phyloP scores from a whole-genome alignment of 768 basidiomycete genomes.

The Suillus brevipes region DNA sequence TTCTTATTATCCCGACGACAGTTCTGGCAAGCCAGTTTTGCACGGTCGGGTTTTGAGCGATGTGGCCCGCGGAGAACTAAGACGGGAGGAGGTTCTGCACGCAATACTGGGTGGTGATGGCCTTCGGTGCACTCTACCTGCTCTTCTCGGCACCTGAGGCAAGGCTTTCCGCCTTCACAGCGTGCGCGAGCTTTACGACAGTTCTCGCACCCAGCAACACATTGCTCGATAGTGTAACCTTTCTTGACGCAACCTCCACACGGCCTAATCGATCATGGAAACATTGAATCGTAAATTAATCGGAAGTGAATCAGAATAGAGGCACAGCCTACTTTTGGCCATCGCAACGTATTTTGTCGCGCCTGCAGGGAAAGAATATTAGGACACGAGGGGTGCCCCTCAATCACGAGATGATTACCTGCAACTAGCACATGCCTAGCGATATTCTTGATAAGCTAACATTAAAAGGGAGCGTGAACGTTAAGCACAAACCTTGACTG shows the following conservation, averaged over 20 bases:
- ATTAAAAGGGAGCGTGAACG: constrained; percentile 10
- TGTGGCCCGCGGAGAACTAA: constrained; percentile 22
- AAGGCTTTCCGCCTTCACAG: constrained; percentile 40
- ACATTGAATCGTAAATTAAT: constrained; percentile 5
- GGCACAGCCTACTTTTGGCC: constrained; percentile 42
- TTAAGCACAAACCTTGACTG: constrained; percentile 45
- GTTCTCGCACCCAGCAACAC: constrained; percentile 60
- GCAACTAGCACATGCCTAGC: constrained; percentile 60
- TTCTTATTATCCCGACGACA: constrained; percentile 70
- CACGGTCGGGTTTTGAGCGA: constrained; percentile 46
- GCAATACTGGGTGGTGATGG: constrained; percentile 21
- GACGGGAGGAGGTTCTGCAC: constrained; percentile 28
- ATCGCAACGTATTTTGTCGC: constrained; percentile 64
- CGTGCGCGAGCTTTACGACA: constrained; percentile 54
- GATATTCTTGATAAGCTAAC: constrained; percentile 15
- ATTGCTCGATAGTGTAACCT: constrained; percentile 50
- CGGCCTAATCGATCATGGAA: constrained; percentile 39
- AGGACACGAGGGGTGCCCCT: not conserved
- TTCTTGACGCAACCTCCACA: constrained; percentile 59
- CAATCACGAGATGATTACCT: constrained; percentile 34
- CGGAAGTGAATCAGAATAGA: constrained; percentile 1
- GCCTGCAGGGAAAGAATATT: constrained; percentile 34
- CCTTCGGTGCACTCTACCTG: constrained; percentile 51
- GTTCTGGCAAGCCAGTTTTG: constrained; percentile 57
- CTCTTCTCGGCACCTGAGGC: constrained; percentile 35